Evolutionary conservation across 2,329 filamentous ascomycete species (phyloP).

Genomic region (Bipolaris gigantea): DNA sequence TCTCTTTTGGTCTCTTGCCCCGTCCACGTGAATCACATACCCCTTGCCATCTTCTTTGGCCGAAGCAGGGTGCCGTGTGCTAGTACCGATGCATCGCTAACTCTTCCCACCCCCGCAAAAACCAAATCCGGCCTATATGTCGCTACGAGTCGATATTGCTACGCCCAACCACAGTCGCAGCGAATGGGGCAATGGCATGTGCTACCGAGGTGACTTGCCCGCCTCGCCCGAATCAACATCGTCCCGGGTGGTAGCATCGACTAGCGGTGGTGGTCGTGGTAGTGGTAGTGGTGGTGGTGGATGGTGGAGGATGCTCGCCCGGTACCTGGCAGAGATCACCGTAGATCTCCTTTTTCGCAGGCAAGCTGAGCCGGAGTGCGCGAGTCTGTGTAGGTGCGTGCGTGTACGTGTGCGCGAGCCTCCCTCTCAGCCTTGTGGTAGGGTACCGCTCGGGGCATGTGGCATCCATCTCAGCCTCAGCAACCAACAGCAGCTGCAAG

Average conservation of each 20-base stretch:
- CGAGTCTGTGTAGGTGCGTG: background rate
- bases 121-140: background rate
- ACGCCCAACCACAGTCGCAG: background rate
- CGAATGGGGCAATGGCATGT: background rate
- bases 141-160: background rate
- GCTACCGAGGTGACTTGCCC: background rate
- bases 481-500: background rate
- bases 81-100: background rate
- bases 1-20: background rate
- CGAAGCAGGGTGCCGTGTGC: background rate
- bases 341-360: conserved; percentile 16
- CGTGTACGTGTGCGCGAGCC: background rate
- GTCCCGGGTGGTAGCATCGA: background rate
- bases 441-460: background rate
- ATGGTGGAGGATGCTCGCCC: conserved; percentile 1
- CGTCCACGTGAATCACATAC: background rate
- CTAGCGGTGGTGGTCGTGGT: background rate
- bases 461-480: background rate
- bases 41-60: background rate
- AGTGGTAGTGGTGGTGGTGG: background rate
- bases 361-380: conserved; percentile 6
- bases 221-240: background rate
- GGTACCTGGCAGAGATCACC: conserved; percentile 27
- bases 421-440: background rate
- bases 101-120: conserved; percentile 1